These are phyloP conservation scores for Podosphaera xanthii DNA, from an alignment of 2,329 filamentous ascomycete species.

Conservation along the genomic window DNA sequence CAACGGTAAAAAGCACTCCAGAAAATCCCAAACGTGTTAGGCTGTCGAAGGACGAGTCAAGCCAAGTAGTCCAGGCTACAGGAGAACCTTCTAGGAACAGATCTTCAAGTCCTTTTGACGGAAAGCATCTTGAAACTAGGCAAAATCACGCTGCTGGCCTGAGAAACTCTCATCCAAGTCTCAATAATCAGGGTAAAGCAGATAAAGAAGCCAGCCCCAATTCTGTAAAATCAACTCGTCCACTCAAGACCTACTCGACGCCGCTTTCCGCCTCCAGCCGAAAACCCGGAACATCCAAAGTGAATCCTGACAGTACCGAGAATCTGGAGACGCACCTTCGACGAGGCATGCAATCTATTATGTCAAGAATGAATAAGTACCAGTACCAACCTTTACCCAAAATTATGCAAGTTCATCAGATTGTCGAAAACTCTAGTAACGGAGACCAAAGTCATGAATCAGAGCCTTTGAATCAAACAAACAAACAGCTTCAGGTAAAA, in stretches of 20 bases:
- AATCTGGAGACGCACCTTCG: neutral
- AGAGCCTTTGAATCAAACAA: too few species aligned
- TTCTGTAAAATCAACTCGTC: too few species aligned
- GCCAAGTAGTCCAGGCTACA: neutral
- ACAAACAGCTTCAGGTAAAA: too few species aligned
- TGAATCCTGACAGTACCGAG: neutral
- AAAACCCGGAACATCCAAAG: too few species aligned
- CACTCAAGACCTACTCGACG: too few species aligned
- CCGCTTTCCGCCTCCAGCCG: too few species aligned
- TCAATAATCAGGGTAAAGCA: neutral
- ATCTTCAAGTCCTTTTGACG: neutral
- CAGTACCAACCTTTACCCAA: conserved; percentile 1
- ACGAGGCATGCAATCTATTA: conserved; percentile 1
- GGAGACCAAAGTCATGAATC: too few species aligned
- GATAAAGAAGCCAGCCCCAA: too few species aligned
- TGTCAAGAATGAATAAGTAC: conserved; percentile 2
- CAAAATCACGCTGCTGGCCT: neutral
- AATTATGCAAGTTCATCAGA: neutral
- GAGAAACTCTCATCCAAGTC: neutral
- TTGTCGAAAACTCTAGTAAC: too few species aligned
- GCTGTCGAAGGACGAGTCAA: neutral
- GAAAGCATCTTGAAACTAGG: neutral
- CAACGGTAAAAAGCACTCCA: neutral
- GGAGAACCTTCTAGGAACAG: neutral
- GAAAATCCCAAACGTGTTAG: neutral